phyloP scores from a whole-genome alignment of 2,329 filamentous ascomycete genomes.

The Lachnellula suecica region DNA sequence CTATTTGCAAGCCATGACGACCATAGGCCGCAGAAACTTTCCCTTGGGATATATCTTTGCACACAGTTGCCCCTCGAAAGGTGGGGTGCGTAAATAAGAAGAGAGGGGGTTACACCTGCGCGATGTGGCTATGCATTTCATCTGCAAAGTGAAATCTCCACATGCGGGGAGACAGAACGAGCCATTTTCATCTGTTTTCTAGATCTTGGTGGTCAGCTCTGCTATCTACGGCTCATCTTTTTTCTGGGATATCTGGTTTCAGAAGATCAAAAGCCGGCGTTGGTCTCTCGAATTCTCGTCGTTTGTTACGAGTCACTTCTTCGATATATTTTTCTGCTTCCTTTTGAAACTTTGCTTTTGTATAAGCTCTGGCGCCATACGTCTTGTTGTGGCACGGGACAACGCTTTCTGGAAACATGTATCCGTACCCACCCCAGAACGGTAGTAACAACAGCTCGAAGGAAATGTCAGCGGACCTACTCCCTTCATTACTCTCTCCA shows the following conservation, averaged over 20 bases:
- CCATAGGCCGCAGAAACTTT: conserved; percentile 1
- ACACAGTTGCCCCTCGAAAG: no score
- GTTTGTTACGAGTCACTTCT: no score
- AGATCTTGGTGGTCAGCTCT: not conserved
- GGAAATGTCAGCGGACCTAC: not conserved
- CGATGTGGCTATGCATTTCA: conserved; percentile 4
- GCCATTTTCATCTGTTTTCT: not conserved
- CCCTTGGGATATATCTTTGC: not conserved
- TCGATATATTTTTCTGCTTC: no score
- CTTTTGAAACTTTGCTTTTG: not conserved
- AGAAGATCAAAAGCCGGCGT: no score
- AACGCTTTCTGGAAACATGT: not conserved
- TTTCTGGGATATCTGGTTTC: not conserved
- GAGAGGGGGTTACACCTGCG: conserved; percentile 5
- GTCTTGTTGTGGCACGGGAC: not conserved
- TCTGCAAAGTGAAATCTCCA: conserved; percentile 2
- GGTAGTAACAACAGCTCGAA: not conserved
- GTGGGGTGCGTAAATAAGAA: not conserved
- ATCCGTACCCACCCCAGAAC: not conserved
- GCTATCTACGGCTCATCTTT: not conserved
- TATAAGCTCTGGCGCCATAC: not conserved
- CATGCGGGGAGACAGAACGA: not conserved
- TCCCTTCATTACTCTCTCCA: not conserved
- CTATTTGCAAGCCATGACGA: not conserved
- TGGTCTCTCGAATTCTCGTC: no score